A percentile compares a stretch with the other conserved stretches of the same genome.
These are phyloP conservation scores for Scorias spongiosa DNA, from an alignment of 2,329 filamentous ascomycete species.

Conservation along the genomic window DNA sequence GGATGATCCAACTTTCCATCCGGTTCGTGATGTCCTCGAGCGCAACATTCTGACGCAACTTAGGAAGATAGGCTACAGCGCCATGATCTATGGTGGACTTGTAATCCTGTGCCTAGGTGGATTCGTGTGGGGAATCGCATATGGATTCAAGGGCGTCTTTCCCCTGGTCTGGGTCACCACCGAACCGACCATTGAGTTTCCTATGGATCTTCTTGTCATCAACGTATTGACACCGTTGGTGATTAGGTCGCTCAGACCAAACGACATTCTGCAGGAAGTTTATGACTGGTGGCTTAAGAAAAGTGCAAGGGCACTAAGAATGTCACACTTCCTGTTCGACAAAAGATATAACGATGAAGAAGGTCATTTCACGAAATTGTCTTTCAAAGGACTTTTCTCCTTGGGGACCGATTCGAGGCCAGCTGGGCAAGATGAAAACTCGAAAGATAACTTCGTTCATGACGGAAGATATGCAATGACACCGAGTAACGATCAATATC, in stretches of 20 bases:
- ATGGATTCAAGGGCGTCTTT: slow-evolving; percentile 53
- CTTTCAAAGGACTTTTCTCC: slow-evolving; percentile 25
- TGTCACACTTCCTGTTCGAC: slow-evolving; percentile 89
- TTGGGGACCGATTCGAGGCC: neutral
- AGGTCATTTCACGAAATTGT: slow-evolving; percentile 30
- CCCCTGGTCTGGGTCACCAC: slow-evolving; percentile 90
- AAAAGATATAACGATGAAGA: slow-evolving; percentile 72
- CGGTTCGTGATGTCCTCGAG: slow-evolving; percentile 89
- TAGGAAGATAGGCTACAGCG: slow-evolving; percentile 90
- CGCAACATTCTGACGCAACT: slow-evolving; percentile 84
- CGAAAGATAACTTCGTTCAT: slow-evolving; percentile 39
- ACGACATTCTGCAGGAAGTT: slow-evolving; percentile 66
- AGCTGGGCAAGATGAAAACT: neutral
- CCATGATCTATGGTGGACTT: slow-evolving; percentile 83
- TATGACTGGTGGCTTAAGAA: slow-evolving; percentile 94
- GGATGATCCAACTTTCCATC: slow-evolving; percentile 95
- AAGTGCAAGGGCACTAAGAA: slow-evolving; percentile 62
- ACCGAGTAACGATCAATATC: slow-evolving; percentile 89
- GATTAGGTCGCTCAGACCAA: slow-evolving; percentile 70
- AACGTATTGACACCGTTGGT: slow-evolving; percentile 89
- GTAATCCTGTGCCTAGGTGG: slow-evolving; percentile 88
- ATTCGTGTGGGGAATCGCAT: slow-evolving; percentile 80
- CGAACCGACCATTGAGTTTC: slow-evolving; percentile 85
- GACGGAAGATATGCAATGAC: slow-evolving; percentile 77
- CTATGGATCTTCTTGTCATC: slow-evolving; percentile 86